Base-by-base conservation (phyloP, 495 filamentous ascomycete species). In the Cenococcum geophilum region DNA sequence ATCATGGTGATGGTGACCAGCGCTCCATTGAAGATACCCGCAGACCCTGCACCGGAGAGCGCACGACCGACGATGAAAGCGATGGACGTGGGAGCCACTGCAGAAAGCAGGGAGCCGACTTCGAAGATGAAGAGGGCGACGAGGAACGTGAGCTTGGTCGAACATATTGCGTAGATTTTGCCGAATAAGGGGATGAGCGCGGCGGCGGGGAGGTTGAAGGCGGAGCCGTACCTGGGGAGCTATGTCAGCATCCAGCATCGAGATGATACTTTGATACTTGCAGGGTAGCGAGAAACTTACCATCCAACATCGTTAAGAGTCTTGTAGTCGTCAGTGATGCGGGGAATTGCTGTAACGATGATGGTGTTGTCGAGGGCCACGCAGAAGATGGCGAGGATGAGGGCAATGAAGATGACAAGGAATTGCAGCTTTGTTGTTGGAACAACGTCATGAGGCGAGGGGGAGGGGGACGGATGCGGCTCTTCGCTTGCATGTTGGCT, bases 261-360 rank as follows among this genome's bases (percentile, higher is more conserved):
- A n/a, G n/a, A n/a, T n/a, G n/a, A n/a, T n/a, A n/a, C n/a, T n/a
- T n/a, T n/a, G n/a, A n/a, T n/a, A n/a, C n/a, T n/a, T n/a, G n/a
- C n/a, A n/a, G n/a, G n/a, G n/a, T n/a, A n/a, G n/a, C n/a, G n/a
- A 20, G 55, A 61, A 20, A 67, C 70, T 53, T 72, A 73, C 70
- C 70, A 73, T 49, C 70, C 70, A 14, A 73, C 64, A 63, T 73
- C 70, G 36, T 59, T 49, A n/a, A 73, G 62, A 0, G 34, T 40
- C 40, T 73, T 1, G 59, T 70, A 71, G 20, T 55, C 58, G 37
- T 22, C 47, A 2, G 70, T 71, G 43, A 73, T 68, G 5, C 40
- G 23, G 9, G 70, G 69, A n/a, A 70, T 70, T 20, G 69, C 69
- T 1, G 67, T 71, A 10, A 67, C 63, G 40, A 71, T 67, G 60